Base-by-base conservation (phyloP, 805 yeast species). In the Candida tibetensis region DNA sequence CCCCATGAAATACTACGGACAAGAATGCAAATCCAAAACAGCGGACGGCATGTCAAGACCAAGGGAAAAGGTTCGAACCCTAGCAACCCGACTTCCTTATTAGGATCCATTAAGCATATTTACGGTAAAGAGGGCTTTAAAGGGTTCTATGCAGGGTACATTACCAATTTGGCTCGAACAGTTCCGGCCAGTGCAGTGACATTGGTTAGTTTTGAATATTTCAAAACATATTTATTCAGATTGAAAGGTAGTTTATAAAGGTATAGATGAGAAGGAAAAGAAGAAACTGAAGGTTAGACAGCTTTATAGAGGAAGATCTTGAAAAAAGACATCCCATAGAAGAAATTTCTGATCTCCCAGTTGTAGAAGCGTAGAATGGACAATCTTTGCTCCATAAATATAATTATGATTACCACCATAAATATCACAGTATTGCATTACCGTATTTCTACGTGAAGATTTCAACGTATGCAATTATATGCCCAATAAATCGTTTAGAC, bases 171-270 rank as follows among this genome's bases (percentile, higher is more conserved):
- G 53, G 77, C 87, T 21, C 71, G 99, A 50, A 93, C 99, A 0
- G 87, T 91, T 0, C 99, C 99, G 3, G 90, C 96, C 1, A 79
- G 89, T 49, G 97, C 97, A 1, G 87, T 91, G n/a, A 93, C 99
- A 2, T 70, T 93, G 49, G 89, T 91, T 7, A 85, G 95, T 19
- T 93, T 86, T 60, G 99, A 93, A 56, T 84, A 82, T 57, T 75
- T 84, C 58, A 79, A 79, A 56, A 70, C 73, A 28, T 76, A 76
- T 52, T 65, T 82, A 44, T 50, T 67, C 36, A 64, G 57, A 32
- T 46, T 60, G 17, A 56, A 62, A 34, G 64, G 61, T 4, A 54
- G 52, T 35, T 18, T 17, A 16, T 34, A 36, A 14, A 22, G 23
- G 8, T 8, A 15, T 9, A 29, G 13, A 14, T 27, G 7, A 27